Evolutionary conservation across 2,329 filamentous ascomycete genomes (phyloP).

Genomic region (Calcarisporium arbuscula): DNA sequence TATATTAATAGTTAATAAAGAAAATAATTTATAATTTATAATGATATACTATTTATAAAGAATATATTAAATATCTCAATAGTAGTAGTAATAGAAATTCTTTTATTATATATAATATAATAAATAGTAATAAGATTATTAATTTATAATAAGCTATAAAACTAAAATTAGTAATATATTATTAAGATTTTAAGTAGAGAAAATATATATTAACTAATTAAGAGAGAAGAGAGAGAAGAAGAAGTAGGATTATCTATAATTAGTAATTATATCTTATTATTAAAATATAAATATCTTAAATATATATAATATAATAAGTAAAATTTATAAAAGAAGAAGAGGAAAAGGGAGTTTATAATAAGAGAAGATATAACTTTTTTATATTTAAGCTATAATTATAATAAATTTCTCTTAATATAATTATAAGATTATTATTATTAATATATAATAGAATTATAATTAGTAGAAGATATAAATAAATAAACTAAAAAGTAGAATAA

Average conservation of each 20-base stretch:
- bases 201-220: not conserved
- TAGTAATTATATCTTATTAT: not conserved
- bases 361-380: not conserved
- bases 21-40: not conserved
- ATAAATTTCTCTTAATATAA: not conserved
- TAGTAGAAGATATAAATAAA: not conserved
- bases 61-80: not conserved
- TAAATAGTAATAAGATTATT: not conserved
- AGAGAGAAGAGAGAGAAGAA: no score
- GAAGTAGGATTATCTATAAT: slow-evolving; percentile 1
- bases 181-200: not conserved
- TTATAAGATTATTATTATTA: not conserved
- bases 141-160: slow-evolving; percentile 1
- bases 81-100: not conserved
- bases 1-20: not conserved
- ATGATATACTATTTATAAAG: not conserved
- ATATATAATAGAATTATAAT: not conserved
- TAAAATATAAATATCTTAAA: not conserved
- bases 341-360: no score
- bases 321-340: no score
- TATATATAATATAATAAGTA: not conserved
- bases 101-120: not conserved
- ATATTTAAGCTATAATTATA: not conserved
- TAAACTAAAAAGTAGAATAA: not conserved
- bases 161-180: no score